Conservation (phyloP, 192 early-diverging fungal species). For the Chytriomyces confervae region DNA sequence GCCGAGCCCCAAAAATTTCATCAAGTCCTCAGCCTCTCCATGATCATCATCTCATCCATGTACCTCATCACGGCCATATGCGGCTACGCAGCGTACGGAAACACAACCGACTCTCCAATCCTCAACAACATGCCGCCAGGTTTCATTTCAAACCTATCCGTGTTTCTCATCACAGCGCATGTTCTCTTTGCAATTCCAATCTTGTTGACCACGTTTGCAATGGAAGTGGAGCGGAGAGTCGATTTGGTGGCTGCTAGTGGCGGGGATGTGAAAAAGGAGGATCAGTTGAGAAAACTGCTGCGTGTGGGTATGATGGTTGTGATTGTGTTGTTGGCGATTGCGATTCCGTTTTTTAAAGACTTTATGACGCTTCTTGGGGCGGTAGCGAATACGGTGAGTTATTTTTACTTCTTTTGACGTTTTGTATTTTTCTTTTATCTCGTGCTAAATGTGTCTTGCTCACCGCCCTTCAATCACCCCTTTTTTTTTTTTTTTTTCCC, state of each 20-base stretch:
- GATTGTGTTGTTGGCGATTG: slow-evolving; percentile 65
- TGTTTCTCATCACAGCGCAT: slow-evolving; percentile 79
- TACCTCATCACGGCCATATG: slow-evolving; percentile 73
- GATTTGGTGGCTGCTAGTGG: slow-evolving; percentile 43
- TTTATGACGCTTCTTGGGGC: slow-evolving; percentile 80
- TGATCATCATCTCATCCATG: slow-evolving; percentile 69
- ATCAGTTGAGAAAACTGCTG: slow-evolving; percentile 36
- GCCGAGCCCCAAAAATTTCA: slow-evolving; percentile 69
- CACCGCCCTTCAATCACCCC: slow-evolving; percentile 40
- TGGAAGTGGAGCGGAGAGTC: slow-evolving; percentile 73
- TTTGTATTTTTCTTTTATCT: not conserved
- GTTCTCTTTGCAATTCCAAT: slow-evolving; percentile 83
- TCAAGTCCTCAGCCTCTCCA: slow-evolving; percentile 66
- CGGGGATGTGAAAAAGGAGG: slow-evolving; percentile 34
- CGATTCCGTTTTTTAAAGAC: slow-evolving; percentile 80
- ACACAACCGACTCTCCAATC: slow-evolving; percentile 71
- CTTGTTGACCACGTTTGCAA: slow-evolving; percentile 73
- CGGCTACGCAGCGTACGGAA: slow-evolving; percentile 78
- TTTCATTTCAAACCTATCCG: slow-evolving; percentile 58
- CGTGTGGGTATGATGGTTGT: slow-evolving; percentile 62
- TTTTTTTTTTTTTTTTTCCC: not conserved
- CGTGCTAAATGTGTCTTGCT: not conserved
- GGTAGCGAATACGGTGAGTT: slow-evolving; percentile 61
- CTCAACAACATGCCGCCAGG: slow-evolving; percentile 71
- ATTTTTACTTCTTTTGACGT: too few species aligned